These are phyloP conservation scores for Handroanthus guayacan DNA, from an alignment of 257 asterid species.

Conservation along the genomic window DNA sequence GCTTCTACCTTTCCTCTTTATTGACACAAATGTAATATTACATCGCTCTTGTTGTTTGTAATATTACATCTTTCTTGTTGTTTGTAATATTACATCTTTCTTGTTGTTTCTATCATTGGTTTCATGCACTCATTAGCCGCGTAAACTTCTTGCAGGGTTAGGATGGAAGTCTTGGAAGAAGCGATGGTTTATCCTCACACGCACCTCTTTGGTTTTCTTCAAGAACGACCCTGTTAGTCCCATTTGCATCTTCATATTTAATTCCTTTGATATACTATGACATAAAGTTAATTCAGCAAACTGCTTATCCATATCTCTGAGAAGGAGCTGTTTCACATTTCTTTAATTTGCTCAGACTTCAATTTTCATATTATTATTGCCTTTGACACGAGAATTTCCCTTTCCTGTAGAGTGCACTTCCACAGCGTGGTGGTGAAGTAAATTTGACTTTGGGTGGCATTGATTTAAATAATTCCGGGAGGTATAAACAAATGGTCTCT, in stretches of 20 bases:
- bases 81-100: background rate
- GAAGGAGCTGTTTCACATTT: slow-evolving; percentile 16
- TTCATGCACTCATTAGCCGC: slow-evolving; percentile 30
- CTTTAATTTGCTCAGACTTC: slow-evolving; percentile 32
- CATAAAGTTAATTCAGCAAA: slow-evolving; percentile 25
- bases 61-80: background rate
- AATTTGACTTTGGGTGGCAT: slow-evolving; percentile 96
- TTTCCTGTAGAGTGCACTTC: slow-evolving; percentile 82
- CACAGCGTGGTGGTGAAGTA: slow-evolving; percentile 96
- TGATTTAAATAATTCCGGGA: slow-evolving; percentile 96
- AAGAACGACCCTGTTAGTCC: slow-evolving; percentile 90
- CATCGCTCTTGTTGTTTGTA: background rate
- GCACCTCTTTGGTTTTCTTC: slow-evolving; percentile 96
- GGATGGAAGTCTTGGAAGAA: slow-evolving; percentile 99
- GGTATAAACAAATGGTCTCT: slow-evolving; percentile 53
- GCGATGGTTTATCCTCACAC: slow-evolving; percentile 98
- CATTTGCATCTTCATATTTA: slow-evolving; percentile 19
- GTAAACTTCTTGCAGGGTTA: slow-evolving; percentile 72
- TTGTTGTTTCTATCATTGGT: slow-evolving; percentile 16
- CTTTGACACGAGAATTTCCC: slow-evolving; percentile 25
- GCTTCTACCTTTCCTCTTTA: slow-evolving; percentile 16
- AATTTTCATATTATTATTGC: slow-evolving; percentile 24
- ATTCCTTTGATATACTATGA: slow-evolving; percentile 21
- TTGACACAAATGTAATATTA: slow-evolving; percentile 14
- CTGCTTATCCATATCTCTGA: slow-evolving; percentile 8